Conservation (phyloP, 2,329 filamentous ascomycete genomes). For the Aspergillus ochraceus region DNA sequence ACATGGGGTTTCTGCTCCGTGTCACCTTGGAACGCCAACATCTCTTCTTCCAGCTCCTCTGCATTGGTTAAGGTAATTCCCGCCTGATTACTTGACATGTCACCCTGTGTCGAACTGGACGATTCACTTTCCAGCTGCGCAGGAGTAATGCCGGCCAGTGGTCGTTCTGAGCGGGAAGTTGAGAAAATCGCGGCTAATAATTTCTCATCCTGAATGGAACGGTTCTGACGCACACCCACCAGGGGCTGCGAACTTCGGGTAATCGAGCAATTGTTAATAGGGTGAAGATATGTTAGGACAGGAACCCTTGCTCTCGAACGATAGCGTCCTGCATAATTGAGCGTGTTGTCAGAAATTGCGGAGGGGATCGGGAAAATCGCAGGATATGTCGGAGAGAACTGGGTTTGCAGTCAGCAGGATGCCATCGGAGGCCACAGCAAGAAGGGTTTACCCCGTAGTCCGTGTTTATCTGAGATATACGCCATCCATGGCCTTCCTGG, state of each 20-base stretch:
- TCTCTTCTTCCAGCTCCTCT: constrained; percentile 68
- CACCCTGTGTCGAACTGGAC: constrained; percentile 51
- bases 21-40: constrained; percentile 59
- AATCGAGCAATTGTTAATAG: constrained; percentile 94
- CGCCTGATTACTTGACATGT: constrained; percentile 35
- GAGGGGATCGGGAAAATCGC: constrained; percentile 79
- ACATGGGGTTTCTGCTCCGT: constrained; percentile 65
- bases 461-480: constrained; percentile 83
- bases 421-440: not conserved
- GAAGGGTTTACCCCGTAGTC: constrained; percentile 66
- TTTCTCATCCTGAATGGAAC: constrained; percentile 94
- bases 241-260: constrained; percentile 91
- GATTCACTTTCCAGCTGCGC: constrained; percentile 44
- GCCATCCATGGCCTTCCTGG: constrained; percentile 79
- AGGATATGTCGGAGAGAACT: constrained; percentile 92
- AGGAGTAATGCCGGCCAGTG: constrained; percentile 40
- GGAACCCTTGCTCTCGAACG: constrained; percentile 88
- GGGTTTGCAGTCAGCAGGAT: constrained; percentile 7
- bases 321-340: constrained; percentile 89
- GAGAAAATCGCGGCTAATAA: constrained; percentile 90
- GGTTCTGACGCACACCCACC: constrained; percentile 80
- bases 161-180: constrained; percentile 57
- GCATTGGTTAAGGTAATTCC: constrained; percentile 60
- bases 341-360: constrained; percentile 90
- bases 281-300: constrained; percentile 89